Base-by-base conservation (phyloP, 768 basidiomycete species). In the Hericium coralloides region DNA sequence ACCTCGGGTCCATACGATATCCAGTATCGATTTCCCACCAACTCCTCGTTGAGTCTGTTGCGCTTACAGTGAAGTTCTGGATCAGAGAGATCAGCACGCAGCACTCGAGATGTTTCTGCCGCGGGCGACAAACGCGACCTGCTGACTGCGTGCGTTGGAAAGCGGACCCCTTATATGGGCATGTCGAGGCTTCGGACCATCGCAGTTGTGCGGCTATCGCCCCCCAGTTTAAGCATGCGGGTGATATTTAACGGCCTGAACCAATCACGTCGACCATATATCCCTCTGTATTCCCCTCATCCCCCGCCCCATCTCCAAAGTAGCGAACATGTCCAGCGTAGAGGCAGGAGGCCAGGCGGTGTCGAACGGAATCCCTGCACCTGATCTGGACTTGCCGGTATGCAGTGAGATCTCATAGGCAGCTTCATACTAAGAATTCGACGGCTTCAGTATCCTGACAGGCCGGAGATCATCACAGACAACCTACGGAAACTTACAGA, bases 391-490 rank as follows among this genome's bases (percentile, higher is more conserved):
- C 50, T 66, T 80, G 9, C 78, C 74, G 41, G 78, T 79, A 61
- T 50, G 76, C 10, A 18, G 2, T 14, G 49, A 10, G 36, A 9
- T 14, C 2, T 14, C n/a, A 36, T 8, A 18, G 2, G 6, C 5
- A 38, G 39, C 18, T 6, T 15, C 17, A 25, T 12, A 20, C 18
- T 22, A 18, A 31, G 26, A 36, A 9, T 43, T 38, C 3, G 26
- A 15, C 26, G 12, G 18, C 18, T 58, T 14, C 48, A 82, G 80
- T 69, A 73, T 37, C 79, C 80, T 38, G 75, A 79, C 52, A 72
- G 62, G 23, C 70, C 78, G 1, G 81, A 81, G 18, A 71, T 70
- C 58, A 74, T 83, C 56, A 83, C 81, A 0, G 68, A 68, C 31
- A 82, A 81, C 61, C 56, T 78, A 38, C 60, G 74, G 54, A 71